Base-by-base conservation (phyloP, 78 protist species). In the Dictyostelium capitatum region DNA sequence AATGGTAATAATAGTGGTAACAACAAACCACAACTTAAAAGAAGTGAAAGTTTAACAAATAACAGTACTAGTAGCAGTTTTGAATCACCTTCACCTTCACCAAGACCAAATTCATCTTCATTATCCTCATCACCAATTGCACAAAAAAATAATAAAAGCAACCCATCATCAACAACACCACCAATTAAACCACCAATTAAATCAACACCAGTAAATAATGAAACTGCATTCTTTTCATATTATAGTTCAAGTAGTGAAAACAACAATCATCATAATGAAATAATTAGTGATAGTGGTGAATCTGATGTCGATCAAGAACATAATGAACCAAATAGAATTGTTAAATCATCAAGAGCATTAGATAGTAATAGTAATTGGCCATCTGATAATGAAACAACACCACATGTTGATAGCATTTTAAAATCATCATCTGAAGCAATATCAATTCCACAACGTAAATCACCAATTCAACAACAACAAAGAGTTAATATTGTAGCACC, bases 341-440 rank as follows among this genome's bases (percentile, higher is more conserved):
- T 32, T 25, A 67, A 67, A 67, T 62, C 70, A 62, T 62, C 70
- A 62, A 62, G 70, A 62, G 70, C 23, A 25, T 62, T 32, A 62
- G 28, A 25, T 62, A n/a, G n/a, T n/a, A n/a, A n/a, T n/a, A n/a
- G n/a, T n/a, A 11, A 11, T 25, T 23, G 43, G 43, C 43, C 43
- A 37, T 37, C 43, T 37, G 43, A 37, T 2, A 37, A 62, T 25
- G 32, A 62, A 4, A 62, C n/a, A 11, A 30, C 70, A 62, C 32
- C 70, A 23, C 28, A 30, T 11, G 70, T 62, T 25, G 70, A 62
- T 25, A 32, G 75, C 14, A 25, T 32, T 5, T 67, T 67, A 67
- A 67, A 67, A 67, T 14, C 75, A 67, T 67, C 75, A 32, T 67
- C 75, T 30, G 75, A 67, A 17, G 75, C 75, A 73, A 73, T 46